Base-by-base conservation (phyloP, 176 grass and related monocot species). In the Oryza australiensis region DNA sequence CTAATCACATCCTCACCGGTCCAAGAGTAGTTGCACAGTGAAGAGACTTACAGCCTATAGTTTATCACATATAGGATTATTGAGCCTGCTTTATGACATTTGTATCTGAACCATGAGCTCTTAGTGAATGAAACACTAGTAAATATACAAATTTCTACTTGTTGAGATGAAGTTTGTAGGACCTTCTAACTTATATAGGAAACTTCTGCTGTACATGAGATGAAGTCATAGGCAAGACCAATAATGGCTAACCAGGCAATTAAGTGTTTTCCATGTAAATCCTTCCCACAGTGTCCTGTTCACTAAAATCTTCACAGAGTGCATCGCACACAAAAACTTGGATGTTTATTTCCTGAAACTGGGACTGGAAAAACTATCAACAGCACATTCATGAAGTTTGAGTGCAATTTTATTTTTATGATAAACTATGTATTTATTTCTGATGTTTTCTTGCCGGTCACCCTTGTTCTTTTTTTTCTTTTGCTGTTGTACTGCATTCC, bases 141-240 rank as follows among this genome's bases (percentile, higher is more conserved):
- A 34, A 72, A 63, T 3, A 27, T 75, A 18, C 23, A 28, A 24
- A 75, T 33, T 72, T 71, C 1, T 27, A 35, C 5, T 4, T 64
- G 3, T 63, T 72, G 7, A 57, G 3, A 45, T 26, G 48, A 77
- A 38, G 24, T 16, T 6, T 84, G 15, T 66, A 23, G 27, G 41
- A 62, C 13, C 38, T 57, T 74, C 28, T 53, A 14, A 64, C 13
- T 64, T 67, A 22, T 72, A 37, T 64, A 26, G 28, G 26, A 86
- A 73, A 32, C 66, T 24, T 28, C 7, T 86, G 33, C 45, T 80
- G 11, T 79, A 80, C 68, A 67, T 74, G 69, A 67, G 28, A 78
- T 42, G 60, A 67, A 62, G 11, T 33, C 28, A 35, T 81, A 82
- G 49, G 24, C 30, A 65, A 78, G 42, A 46, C 33, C 7, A 40